These are phyloP conservation scores for Daedaleopsis nitida DNA, from an alignment of 768 basidiomycete genomes.

Conservation along the genomic window DNA sequence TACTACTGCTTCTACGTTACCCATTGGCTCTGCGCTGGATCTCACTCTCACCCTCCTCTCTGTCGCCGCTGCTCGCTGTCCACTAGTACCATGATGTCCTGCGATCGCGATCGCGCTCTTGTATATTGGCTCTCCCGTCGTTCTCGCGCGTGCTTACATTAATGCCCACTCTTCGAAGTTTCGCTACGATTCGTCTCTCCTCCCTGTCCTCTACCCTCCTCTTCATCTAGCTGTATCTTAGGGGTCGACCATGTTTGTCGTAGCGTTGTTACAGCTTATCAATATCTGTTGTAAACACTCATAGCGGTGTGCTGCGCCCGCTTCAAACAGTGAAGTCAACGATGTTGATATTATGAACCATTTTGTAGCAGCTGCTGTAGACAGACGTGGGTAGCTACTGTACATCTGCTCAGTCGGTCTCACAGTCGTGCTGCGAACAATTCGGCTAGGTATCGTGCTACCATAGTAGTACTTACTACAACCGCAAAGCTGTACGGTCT, in stretches of 20 bases:
- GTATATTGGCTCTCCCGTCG: constrained; percentile 10
- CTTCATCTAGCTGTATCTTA: constrained; percentile 16
- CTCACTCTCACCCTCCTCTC: neutral
- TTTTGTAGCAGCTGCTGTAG: too few relatives aligned
- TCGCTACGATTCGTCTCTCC: neutral
- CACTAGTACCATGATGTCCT: neutral
- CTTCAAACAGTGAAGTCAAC: too few relatives aligned
- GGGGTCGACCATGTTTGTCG: constrained; percentile 9
- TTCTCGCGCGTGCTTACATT: constrained; percentile 1
- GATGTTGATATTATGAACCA: too few relatives aligned
- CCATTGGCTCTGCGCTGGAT: neutral
- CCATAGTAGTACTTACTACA: too few relatives aligned
- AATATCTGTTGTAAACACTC: constrained; percentile 20
- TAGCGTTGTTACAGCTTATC: constrained; percentile 1
- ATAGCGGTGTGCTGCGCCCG: neutral
- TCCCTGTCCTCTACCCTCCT: neutral
- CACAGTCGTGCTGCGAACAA: neutral
- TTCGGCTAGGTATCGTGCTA: neutral
- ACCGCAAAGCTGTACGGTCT: neutral
- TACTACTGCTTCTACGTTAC: neutral
- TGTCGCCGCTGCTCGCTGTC: neutral
- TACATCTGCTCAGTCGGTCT: too few relatives aligned
- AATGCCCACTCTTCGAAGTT: neutral
- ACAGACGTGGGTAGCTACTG: too few relatives aligned
- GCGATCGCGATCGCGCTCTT: constrained; percentile 6